Evolutionary conservation across 441 rosid species (phyloP).

Genomic region (Brassica balearica): DNA sequence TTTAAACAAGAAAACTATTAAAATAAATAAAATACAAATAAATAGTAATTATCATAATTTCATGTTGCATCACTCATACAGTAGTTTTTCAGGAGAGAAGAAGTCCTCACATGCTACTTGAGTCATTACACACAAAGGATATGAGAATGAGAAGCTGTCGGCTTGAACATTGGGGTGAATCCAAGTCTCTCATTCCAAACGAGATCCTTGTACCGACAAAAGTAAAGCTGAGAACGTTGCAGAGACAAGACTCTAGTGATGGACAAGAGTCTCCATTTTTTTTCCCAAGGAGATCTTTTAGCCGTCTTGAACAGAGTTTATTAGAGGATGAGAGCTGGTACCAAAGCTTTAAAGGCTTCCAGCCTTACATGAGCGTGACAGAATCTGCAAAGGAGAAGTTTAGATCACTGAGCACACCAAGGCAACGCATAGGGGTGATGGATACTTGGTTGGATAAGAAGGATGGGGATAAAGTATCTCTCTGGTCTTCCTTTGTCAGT

Average conservation of each 20-base stretch:
- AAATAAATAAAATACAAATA: too few species aligned
- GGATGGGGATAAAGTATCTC: conserved; percentile 44
- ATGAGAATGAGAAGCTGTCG: conserved; percentile 48
- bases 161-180: conserved; percentile 46
- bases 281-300: conserved; percentile 72
- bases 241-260: conserved; percentile 53
- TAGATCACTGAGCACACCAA: conserved; percentile 60
- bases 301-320: conserved; percentile 46
- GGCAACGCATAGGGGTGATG: conserved; percentile 60
- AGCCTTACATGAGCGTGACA: conserved; percentile 75
- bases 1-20: too few species aligned
- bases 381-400: conserved; percentile 73
- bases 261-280: conserved; percentile 56
- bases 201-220: conserved; percentile 45
- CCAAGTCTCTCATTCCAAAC: conserved; percentile 43
- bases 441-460: conserved; percentile 52
- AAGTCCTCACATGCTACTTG: conserved; percentile 51
- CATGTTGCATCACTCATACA: not conserved
- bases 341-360: conserved; percentile 50
- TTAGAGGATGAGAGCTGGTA: conserved; percentile 48
- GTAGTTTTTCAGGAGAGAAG: conserved; percentile 61
- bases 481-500: conserved; percentile 61
- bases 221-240: conserved; percentile 43
- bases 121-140: conserved; percentile 48
- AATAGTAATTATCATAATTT: too few species aligned